phyloP scores from a whole-genome alignment of 176 grass and related monocot genomes.

The Eleusine indica region DNA sequence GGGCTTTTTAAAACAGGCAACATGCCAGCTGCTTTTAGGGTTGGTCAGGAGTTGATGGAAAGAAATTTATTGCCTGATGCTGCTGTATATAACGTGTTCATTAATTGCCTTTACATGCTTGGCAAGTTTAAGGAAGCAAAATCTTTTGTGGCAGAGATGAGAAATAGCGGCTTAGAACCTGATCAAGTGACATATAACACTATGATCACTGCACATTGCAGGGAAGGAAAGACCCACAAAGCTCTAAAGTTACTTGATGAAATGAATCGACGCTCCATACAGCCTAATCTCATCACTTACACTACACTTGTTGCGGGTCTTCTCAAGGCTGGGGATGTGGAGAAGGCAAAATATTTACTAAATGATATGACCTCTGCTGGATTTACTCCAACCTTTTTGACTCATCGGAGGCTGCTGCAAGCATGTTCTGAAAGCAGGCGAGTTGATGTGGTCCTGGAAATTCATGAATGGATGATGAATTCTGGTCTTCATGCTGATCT shows the following conservation, averaged over 20 bases:
- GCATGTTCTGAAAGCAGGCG: slow-evolving; percentile 66
- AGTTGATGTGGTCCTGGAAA: slow-evolving; percentile 55
- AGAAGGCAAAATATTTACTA: slow-evolving; percentile 64
- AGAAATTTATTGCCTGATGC: slow-evolving; percentile 68
- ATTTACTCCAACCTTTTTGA: slow-evolving; percentile 55
- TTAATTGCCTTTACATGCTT: slow-evolving; percentile 85
- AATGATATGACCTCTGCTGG: slow-evolving; percentile 62
- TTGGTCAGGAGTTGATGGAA: slow-evolving; percentile 76
- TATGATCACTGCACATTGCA: slow-evolving; percentile 68
- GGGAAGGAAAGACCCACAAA: slow-evolving; percentile 58
- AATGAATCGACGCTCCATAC: slow-evolving; percentile 62
- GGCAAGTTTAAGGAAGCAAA: slow-evolving; percentile 66
- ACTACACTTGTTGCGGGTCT: slow-evolving; percentile 62
- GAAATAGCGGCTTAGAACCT: slow-evolving; percentile 72
- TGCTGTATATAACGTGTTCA: slow-evolving; percentile 91
- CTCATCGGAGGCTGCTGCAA: slow-evolving; percentile 61
- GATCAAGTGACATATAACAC: slow-evolving; percentile 89
- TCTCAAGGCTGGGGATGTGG: slow-evolving; percentile 41
- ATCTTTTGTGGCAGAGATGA: slow-evolving; percentile 71
- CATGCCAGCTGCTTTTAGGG: slow-evolving; percentile 58
- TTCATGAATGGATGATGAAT: slow-evolving; percentile 68
- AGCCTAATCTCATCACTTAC: slow-evolving; percentile 86
- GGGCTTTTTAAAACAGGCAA: slow-evolving; percentile 78
- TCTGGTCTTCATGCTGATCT: slow-evolving; percentile 60
- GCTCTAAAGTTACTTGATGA: slow-evolving; percentile 62